Evolutionary conservation across 345 rosid species (phyloP), one percentile per base, ranked within the genome.

Genomic region (Hibiscus syriacus): DNA sequence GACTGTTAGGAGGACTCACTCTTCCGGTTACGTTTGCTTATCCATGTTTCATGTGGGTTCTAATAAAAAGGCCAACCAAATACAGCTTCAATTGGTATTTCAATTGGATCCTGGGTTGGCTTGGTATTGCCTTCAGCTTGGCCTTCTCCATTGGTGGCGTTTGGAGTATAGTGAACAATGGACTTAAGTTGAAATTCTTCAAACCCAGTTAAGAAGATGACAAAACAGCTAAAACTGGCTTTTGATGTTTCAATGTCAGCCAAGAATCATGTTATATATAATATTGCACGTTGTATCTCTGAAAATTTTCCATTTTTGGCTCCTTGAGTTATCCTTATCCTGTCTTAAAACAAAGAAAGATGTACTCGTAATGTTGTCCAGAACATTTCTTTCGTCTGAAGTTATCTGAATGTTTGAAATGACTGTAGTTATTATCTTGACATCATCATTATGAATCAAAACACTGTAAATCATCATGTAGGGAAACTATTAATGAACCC

Each of bases 11-110:
- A 66, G 98, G 98, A 64, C 90, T 93, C 43, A 93, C 97, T 4
- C 94, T 93, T 25, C 98, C 97, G 0, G 96, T 93, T 69, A 90
- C 98, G 19, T 90, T 90, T 71, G 98, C 98, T 3, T 93, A 93
- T 72, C 97, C 98, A 19, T 93, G 98, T 86, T 93, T 93, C 89
- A 90, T 93, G 97, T 93, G 98, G 98, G 92, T 85, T 11, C 90
- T 93, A 16, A 90, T 93, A 5, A 90, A 89, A 77, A 89, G 73
- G 69, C 97, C 98, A 0, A 45, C 83, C 0, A 93, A 87, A 70
- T 90, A 86, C 78, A 93, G 96, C 84, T 90, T 93, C 87, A 89
- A 81, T 30, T 93, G 96, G 96, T 90, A 90, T 73, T 89, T 93
- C 80, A 83, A 93, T 14, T 93, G 97, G 98, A 89, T 80, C 14